Base-by-base conservation (phyloP, 345 rosid genomes). In the Psidium guajava region DNA sequence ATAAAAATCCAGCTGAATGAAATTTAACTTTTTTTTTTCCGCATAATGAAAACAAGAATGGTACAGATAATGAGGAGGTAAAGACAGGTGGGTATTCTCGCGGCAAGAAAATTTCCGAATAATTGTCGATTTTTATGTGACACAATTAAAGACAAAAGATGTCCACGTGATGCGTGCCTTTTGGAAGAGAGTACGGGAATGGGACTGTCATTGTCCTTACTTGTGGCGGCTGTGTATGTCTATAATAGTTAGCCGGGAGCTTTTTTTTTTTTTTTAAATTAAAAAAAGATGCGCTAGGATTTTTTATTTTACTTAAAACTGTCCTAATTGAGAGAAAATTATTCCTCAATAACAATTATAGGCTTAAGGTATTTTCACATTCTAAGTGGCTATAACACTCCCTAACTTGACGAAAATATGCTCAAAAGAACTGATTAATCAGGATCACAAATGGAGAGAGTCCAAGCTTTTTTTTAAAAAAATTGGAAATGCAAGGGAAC, bases 131-230 rank as follows among this genome's bases (percentile, higher is more conserved):
- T 69, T 69, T 69, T 69, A 32, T 69, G 80, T 18, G 80, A 36
- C 80, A 36, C 47, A 11, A n/a, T 49, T 22, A 85, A 85, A n/a
- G 44, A 77, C 44, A 85, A 57, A 73, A 91, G 89, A 82, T 54
- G 92, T 87, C 94, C 94, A 93, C 93, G 95, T 93, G 95, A 93
- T 87, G 95, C 91, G 92, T 92, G 95, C 93, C 91, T 90, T 91
- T 93, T 93, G 93, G 93, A 93, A 83, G 88, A 64, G 87, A 90
- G 91, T 88, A 87, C 91, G 89, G 92, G 90, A 87, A 88, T 88
- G 93, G 92, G 94, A 91, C 91, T 91, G 95, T 93, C 95, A 49
- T 91, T 92, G 97, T 93, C 95, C 94, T 93, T 91, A 88, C 92
- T 83, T 89, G 90, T 90, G 94, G 93, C 94, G 93, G 95, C 96